Conservation (phyloP, 495 filamentous ascomycete species). For the Lindgomyces ingoldianus region DNA sequence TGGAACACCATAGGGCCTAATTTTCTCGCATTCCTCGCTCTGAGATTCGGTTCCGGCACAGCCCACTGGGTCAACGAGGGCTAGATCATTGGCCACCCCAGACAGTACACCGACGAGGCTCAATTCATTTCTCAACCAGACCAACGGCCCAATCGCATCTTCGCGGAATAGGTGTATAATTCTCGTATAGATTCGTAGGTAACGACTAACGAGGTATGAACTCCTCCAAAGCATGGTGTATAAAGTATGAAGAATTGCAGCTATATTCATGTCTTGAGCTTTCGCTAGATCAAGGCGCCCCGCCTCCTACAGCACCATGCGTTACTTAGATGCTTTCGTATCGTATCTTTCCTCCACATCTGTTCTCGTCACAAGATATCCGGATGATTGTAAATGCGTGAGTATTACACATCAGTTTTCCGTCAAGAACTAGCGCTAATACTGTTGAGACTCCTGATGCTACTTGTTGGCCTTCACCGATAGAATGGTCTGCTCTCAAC, state of each 20-base stretch:
- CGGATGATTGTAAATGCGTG: slow-evolving; percentile 22
- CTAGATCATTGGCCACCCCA: too few species aligned
- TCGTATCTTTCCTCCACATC: not conserved
- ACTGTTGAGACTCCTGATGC: slow-evolving; percentile 21
- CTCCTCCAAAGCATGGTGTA: too few species aligned
- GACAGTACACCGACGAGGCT: not conserved
- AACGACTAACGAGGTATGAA: too few species aligned
- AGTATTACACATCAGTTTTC: not conserved
- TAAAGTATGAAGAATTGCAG: not conserved
- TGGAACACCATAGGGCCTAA: not conserved
- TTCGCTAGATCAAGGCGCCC: not conserved
- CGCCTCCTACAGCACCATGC: not conserved
- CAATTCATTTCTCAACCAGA: not conserved
- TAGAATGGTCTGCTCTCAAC: slow-evolving; percentile 32
- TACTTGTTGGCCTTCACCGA: slow-evolving; percentile 29
- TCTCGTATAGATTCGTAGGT: too few species aligned
- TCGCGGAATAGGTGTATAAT: too few species aligned
- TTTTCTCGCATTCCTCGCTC: slow-evolving; percentile 8
- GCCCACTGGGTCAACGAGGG: too few species aligned
- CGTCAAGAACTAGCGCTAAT: not conserved
- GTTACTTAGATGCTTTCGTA: not conserved
- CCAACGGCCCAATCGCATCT: not conserved
- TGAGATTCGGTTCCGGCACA: too few species aligned
- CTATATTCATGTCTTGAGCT: not conserved
- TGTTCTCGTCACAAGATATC: not conserved